Evolutionary conservation across 2,329 filamentous ascomycete genomes (phyloP).

Genomic region (Aspergillus uvarum): DNA sequence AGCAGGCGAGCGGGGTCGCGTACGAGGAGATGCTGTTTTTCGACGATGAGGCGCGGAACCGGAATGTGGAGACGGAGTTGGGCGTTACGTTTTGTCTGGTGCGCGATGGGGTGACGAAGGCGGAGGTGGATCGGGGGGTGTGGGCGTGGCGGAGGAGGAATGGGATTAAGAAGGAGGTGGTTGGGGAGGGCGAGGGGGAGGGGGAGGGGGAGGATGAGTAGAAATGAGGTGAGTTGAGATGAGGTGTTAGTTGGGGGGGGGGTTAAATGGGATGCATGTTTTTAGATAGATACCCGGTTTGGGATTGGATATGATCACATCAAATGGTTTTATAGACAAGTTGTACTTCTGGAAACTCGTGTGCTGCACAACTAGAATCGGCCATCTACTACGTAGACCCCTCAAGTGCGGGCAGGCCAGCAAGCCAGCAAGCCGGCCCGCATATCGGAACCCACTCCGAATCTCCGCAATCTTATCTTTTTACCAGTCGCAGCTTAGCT

Average conservation of each 20-base stretch:
- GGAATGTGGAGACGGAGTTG: slow-evolving; percentile 70
- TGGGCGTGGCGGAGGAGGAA: slow-evolving; percentile 75
- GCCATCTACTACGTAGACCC: no score
- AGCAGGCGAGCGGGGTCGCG: slow-evolving; percentile 66
- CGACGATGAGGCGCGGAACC: slow-evolving; percentile 84
- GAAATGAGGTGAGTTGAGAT: not conserved
- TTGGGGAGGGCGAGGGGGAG: slow-evolving; percentile 15
- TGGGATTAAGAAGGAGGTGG: slow-evolving; percentile 43
- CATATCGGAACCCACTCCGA: not conserved
- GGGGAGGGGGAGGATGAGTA: slow-evolving; percentile 10
- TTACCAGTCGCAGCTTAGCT: not conserved
- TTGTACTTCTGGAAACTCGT: no score
- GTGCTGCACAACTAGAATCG: no score
- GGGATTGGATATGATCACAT: no score
- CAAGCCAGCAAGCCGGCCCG: not conserved
- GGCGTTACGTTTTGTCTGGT: slow-evolving; percentile 86
- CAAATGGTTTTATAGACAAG: no score
- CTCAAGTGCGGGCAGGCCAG: no score
- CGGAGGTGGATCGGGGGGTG: slow-evolving; percentile 77
- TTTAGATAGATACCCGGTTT: slow-evolving; percentile 7
- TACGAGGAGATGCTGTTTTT: slow-evolving; percentile 94
- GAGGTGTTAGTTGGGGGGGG: not conserved
- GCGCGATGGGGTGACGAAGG: slow-evolving; percentile 71
- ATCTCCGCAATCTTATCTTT: not conserved
- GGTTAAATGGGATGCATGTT: not conserved